phyloP scores from a whole-genome alignment of 306 rosid species.

The Fagus crenata region DNA sequence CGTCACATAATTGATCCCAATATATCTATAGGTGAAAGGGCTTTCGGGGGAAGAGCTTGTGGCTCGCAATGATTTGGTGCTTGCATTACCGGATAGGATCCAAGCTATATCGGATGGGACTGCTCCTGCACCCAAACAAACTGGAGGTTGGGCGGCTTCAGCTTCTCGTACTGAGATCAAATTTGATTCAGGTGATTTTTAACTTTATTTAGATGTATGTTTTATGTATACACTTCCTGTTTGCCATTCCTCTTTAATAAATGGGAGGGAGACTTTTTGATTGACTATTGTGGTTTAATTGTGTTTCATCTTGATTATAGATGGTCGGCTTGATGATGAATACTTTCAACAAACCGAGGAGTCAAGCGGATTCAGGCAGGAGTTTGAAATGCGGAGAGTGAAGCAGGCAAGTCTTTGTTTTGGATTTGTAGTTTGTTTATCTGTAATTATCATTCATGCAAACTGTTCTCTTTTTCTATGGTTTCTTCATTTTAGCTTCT shows the following conservation, averaged over 20 bases:
- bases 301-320: conserved; percentile 41
- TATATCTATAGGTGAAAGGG: conserved; percentile 69
- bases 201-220: not conserved
- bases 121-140: conserved; percentile 65
- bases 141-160: conserved; percentile 89
- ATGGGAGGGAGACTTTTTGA: conserved; percentile 1
- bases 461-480: not conserved
- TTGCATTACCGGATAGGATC: conserved; percentile 90
- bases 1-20: conserved; percentile 3
- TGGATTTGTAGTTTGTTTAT: conserved; percentile 17
- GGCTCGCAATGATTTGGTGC: conserved; percentile 94
- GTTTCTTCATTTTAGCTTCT: conserved; percentile 21
- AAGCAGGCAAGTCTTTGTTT: conserved; percentile 66
- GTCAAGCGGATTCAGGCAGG: conserved; percentile 82
- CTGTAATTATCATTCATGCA: not conserved
- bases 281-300: conserved; percentile 8
- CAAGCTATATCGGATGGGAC: conserved; percentile 97
- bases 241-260: not conserved
- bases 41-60: conserved; percentile 89
- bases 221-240: not conserved
- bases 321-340: conserved; percentile 81
- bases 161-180: conserved; percentile 85
- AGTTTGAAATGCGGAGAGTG: conserved; percentile 88
- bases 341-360: conserved; percentile 75
- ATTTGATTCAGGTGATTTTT: conserved; percentile 78